Evolutionary conservation across 75 land plant species (phyloP).

Genomic region (Picea sitchensis): DNA sequence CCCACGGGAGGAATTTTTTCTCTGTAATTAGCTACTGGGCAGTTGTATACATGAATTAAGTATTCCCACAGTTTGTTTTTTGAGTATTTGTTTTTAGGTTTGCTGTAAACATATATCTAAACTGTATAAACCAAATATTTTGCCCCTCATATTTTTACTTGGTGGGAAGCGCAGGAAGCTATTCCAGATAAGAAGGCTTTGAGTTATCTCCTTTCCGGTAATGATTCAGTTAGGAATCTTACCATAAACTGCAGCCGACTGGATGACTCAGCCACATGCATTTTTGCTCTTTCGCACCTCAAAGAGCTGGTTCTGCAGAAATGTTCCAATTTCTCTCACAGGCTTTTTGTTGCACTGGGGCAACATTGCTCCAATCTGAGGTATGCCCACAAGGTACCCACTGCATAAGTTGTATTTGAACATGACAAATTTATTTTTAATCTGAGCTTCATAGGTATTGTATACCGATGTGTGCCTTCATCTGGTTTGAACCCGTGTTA

Average conservation of each 20-base stretch:
- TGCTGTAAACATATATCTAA: neutral
- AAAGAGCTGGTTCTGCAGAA: constrained; percentile 37
- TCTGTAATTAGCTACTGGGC: neutral
- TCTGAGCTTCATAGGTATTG: too few species aligned
- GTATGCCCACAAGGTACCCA: constrained; percentile 2
- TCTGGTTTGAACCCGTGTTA: too few species aligned
- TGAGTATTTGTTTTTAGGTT: neutral
- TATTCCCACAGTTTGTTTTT: neutral
- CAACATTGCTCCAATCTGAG: constrained; percentile 37
- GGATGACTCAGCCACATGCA: constrained; percentile 28
- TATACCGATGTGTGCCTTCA: too few species aligned
- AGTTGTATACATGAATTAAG: neutral
- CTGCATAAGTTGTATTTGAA: too few species aligned
- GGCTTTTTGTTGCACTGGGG: constrained; percentile 40
- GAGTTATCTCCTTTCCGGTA: constrained; percentile 18
- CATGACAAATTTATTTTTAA: too few species aligned
- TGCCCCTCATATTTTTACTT: neutral
- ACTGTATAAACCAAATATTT: neutral
- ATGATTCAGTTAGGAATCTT: constrained; percentile 21
- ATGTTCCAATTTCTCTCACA: constrained; percentile 37
- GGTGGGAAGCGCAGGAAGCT: constrained; percentile 28
- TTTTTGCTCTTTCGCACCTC: constrained; percentile 19
- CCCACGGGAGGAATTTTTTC: neutral
- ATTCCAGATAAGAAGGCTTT: constrained; percentile 24
- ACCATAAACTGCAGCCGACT: constrained; percentile 48